Evolutionary conservation across 108 stramenopile species (phyloP).

Genomic region (Epithemia pelagica): DNA sequence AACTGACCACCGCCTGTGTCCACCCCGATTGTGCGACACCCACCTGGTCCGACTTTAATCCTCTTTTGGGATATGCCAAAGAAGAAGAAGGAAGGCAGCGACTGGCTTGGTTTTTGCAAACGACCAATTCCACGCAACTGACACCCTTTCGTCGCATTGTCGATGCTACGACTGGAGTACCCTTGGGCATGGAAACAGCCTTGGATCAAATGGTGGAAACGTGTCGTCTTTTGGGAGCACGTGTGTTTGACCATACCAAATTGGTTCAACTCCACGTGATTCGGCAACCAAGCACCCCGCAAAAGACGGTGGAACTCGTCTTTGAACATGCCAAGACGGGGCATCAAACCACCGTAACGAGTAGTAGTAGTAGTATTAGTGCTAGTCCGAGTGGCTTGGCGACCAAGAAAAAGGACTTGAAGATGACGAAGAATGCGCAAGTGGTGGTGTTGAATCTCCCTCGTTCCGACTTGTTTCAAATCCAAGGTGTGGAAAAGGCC

Average conservation of each 20-base stretch:
- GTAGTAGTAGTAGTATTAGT: not conserved
- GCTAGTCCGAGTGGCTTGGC: too few relatives aligned
- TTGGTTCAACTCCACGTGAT: not conserved
- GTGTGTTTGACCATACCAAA: not conserved
- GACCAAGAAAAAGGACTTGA: too few relatives aligned
- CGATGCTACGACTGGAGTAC: slow-evolving; percentile 1
- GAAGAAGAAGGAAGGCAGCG: too few relatives aligned
- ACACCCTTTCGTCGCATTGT: slow-evolving; percentile 14
- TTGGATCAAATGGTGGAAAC: slow-evolving; percentile 4
- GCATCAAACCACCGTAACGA: not conserved
- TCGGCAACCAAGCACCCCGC: not conserved
- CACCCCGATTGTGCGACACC: slow-evolving; percentile 3
- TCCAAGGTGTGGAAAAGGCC: not conserved
- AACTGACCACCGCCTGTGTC: slow-evolving; percentile 5
- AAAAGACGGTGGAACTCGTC: not conserved
- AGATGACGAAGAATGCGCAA: too few relatives aligned
- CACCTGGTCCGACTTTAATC: not conserved
- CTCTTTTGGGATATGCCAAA: not conserved
- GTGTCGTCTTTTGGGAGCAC: not conserved
- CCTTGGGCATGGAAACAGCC: not conserved
- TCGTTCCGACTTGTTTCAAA: not conserved
- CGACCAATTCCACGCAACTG: not conserved
- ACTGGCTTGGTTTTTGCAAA: not conserved
- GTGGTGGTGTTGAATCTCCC: not conserved
- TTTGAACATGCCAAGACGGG: not conserved